These are phyloP conservation scores for Salvia hispanica DNA, from an alignment of 257 asterid species.

Conservation along the genomic window DNA sequence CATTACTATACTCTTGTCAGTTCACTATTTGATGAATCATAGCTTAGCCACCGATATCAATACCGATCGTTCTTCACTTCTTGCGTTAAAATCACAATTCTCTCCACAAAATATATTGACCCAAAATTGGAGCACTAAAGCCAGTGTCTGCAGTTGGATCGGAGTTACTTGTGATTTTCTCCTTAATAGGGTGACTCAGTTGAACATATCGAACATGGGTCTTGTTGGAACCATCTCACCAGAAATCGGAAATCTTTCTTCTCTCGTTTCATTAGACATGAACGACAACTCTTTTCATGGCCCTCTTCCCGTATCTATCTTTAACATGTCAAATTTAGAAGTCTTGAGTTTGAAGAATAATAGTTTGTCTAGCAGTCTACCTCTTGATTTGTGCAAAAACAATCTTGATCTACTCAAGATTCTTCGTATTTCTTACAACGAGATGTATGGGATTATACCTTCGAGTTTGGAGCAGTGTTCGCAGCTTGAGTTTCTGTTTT, in stretches of 20 bases:
- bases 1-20: too few relatives aligned
- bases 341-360: too few relatives aligned
- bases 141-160: conserved; percentile 8
- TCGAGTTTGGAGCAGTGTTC: conserved; percentile 18
- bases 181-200: not conserved
- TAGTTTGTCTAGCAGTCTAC: too few relatives aligned
- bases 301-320: not conserved
- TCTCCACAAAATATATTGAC: not conserved
- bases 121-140: not conserved
- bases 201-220: not conserved
- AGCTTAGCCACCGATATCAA: too few relatives aligned
- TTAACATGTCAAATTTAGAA: too few relatives aligned
- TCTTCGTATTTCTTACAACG: not conserved
- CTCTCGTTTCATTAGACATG: conserved; percentile 1
- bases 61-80: too few relatives aligned
- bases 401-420: not conserved
- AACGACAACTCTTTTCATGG: conserved; percentile 11
- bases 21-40: too few relatives aligned
- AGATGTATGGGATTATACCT: conserved; percentile 9
- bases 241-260: conserved; percentile 9
- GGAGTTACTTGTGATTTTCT: conserved; percentile 8
- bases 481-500: not conserved
- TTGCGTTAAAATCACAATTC: not conserved
- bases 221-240: conserved; percentile 8
- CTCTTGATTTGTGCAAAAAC: too few relatives aligned